Conservation (phyloP, 73 alveolate species). For the Paramecium tetraurelia region DNA sequence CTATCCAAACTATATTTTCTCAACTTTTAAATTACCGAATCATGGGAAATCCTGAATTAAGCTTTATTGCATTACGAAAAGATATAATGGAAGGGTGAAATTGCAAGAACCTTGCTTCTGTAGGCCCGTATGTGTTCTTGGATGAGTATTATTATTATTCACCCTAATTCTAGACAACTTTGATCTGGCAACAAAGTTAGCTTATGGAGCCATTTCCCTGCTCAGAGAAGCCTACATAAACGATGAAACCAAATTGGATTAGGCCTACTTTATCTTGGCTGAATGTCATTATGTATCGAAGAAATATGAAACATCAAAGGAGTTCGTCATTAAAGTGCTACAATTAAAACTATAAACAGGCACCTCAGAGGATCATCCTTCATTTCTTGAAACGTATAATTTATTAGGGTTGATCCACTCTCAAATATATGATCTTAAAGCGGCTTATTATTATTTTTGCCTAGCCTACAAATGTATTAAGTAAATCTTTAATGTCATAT, state of each 20-base stretch:
- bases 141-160: background rate
- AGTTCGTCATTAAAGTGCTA: background rate
- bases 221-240: background rate
- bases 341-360: background rate
- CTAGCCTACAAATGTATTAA: background rate
- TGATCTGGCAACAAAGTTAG: background rate
- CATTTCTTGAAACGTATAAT: background rate
- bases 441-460: background rate
- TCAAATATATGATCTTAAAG: background rate
- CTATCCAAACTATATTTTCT: background rate
- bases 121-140: background rate
- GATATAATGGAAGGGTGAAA: background rate
- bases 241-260: background rate
- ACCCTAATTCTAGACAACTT: background rate
- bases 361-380: background rate
- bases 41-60: background rate
- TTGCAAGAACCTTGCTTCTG: background rate
- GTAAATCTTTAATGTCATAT: background rate
- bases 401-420: background rate
- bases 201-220: background rate
- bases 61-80: background rate
- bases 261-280: background rate
- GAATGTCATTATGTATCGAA: background rate
- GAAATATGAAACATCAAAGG: background rate
- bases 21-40: background rate